Percentiles rank a stretch among this genome's conserved stretches.
Conservation (phyloP, 163 green algal genomes). For the Scenedesmus sp. region DNA sequence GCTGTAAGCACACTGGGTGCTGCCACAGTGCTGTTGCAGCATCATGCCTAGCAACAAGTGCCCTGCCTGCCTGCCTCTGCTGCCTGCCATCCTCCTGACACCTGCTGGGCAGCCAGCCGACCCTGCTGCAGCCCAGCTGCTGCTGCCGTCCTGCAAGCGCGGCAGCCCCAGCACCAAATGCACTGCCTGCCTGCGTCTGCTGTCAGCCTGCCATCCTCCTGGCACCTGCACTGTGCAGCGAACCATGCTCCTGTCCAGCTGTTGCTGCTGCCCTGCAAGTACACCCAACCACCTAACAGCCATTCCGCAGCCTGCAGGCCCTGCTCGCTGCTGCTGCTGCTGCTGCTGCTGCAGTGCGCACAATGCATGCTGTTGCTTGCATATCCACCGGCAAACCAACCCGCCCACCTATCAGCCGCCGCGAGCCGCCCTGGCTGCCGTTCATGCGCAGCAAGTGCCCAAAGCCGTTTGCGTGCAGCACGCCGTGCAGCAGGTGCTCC, state of each 20-base stretch:
- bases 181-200: too few species aligned
- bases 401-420: slow-evolving; percentile 40
- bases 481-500: slow-evolving; percentile 93
- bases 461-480: slow-evolving; percentile 95
- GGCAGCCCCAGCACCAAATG: too few species aligned
- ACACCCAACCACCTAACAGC: too few species aligned
- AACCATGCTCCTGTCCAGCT: too few species aligned
- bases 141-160: background rate
- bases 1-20: too few species aligned
- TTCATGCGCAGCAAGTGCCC: slow-evolving; percentile 97
- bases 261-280: too few species aligned
- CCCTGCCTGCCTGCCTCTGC: background rate
- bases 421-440: slow-evolving; percentile 76
- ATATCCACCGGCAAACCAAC: background rate
- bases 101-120: background rate
- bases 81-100: background rate
- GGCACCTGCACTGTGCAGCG: too few species aligned
- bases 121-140: background rate
- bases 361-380: too few species aligned
- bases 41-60: background rate
- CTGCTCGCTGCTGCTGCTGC: background rate
- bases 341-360: background rate
- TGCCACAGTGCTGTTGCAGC: background rate
- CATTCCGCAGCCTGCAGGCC: background rate
- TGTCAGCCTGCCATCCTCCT: too few species aligned